A percentile compares a stretch with the other conserved stretches of the same genome.
Conservation (phyloP, 495 filamentous ascomycete species). For the Penicillium samsonianum region DNA sequence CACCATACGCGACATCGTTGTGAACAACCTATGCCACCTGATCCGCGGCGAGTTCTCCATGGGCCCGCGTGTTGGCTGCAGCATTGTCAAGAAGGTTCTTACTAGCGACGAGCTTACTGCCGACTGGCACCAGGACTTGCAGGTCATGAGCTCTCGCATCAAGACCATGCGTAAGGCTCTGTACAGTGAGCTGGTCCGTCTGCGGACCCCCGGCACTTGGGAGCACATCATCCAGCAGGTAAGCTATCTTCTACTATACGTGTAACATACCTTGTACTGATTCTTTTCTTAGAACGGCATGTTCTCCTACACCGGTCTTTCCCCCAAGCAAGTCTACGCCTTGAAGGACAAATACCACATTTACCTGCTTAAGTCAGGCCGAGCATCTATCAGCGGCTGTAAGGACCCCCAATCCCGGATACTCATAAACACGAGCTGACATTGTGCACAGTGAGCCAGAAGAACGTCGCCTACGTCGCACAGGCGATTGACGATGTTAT, state of each 20-base stretch:
- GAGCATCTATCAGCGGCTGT: conserved; percentile 52
- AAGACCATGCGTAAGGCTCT: conserved; percentile 50
- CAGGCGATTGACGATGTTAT: conserved; percentile 49
- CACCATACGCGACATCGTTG: conserved; percentile 39
- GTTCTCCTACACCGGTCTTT: conserved; percentile 55
- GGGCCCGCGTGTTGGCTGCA: conserved; percentile 50
- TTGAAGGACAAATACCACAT: conserved; percentile 52
- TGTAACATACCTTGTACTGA: conserved; percentile 9
- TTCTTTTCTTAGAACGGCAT: conserved; percentile 47
- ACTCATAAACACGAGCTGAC: conserved; percentile 5
- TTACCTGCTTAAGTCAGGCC: conserved; percentile 51
- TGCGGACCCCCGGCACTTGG: conserved; percentile 52
- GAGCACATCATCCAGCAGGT: conserved; percentile 52
- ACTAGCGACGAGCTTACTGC: conserved; percentile 38
- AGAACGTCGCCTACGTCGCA: conserved; percentile 53
- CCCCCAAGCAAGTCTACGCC: conserved; percentile 44
- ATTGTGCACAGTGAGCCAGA: conserved; percentile 50
- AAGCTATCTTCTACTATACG: conserved; percentile 1
- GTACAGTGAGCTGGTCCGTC: conserved; percentile 42
- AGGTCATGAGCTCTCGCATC: conserved; percentile 54
- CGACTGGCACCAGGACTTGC: conserved; percentile 52
- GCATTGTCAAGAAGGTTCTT: conserved; percentile 52
- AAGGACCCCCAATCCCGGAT: conserved; percentile 21
- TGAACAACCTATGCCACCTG: conserved; percentile 47
- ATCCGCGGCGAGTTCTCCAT: conserved; percentile 53